These are phyloP conservation scores for Monosporascus sp. DNA, from an alignment of 2,329 filamentous ascomycete genomes.

Conservation along the genomic window DNA sequence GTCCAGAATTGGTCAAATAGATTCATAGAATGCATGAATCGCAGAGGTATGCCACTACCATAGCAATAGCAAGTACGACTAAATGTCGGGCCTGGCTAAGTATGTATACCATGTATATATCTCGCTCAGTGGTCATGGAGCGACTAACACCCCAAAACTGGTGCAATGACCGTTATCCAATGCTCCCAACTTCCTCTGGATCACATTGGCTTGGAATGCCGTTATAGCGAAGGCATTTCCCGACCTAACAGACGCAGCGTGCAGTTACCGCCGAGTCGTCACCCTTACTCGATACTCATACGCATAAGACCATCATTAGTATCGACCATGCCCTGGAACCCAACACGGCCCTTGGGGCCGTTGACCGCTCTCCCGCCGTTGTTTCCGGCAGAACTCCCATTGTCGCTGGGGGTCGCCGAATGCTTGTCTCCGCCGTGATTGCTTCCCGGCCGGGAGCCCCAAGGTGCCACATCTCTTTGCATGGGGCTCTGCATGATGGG, in stretches of 20 bases:
- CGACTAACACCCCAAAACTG: no score
- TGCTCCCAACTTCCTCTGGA: no score
- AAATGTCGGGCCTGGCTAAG: not conserved
- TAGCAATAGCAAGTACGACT: no score
- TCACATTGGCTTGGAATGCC: no score
- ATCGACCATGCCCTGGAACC: conserved; percentile 89
- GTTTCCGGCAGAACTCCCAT: conserved; percentile 33
- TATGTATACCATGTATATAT: not conserved
- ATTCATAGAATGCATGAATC: no score
- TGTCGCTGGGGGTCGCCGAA: conserved; percentile 45
- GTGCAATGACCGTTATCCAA: no score
- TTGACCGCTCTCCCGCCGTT: conserved; percentile 40
- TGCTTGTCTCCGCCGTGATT: conserved; percentile 48
- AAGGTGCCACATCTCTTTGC: conserved; percentile 63
- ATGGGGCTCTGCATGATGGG: conserved; percentile 82
- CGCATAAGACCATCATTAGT: conserved; percentile 95
- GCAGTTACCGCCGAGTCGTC: not conserved
- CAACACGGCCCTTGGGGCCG: conserved; percentile 58
- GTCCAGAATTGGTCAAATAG: no score
- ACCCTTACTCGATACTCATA: conserved; percentile 83
- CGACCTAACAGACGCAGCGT: not conserved
- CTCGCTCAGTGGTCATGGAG: no score
- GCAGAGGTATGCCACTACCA: no score
- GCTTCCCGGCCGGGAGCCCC: conserved; percentile 66
- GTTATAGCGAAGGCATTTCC: not conserved